These are phyloP conservation scores for Galerina marginata DNA, from an alignment of 768 basidiomycete genomes.

Conservation along the genomic window DNA sequence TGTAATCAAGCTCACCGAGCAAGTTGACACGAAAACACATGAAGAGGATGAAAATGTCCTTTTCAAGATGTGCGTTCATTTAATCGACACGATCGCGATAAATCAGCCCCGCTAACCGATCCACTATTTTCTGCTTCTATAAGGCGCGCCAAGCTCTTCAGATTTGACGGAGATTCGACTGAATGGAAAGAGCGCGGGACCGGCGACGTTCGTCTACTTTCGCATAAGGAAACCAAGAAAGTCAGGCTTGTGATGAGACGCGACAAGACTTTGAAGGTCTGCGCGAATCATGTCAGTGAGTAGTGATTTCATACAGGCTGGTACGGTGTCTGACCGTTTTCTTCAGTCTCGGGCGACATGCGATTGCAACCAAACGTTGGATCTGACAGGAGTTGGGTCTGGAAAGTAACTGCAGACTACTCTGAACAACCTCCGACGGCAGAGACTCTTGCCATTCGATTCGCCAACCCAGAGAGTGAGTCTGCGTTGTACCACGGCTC, in stretches of 20 bases:
- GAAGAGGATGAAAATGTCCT: slow-evolving; percentile 93
- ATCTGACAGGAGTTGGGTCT: slow-evolving; percentile 99
- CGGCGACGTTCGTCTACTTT: slow-evolving; percentile 91
- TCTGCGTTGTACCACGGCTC: slow-evolving; percentile 9
- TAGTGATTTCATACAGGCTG: slow-evolving; percentile 34
- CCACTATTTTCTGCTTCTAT: slow-evolving; percentile 14
- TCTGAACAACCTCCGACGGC: slow-evolving; percentile 88
- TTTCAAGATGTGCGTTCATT: slow-evolving; percentile 89
- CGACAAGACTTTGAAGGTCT: slow-evolving; percentile 99
- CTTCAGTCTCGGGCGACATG: slow-evolving; percentile 86
- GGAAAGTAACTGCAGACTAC: slow-evolving; percentile 96
- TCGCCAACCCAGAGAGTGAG: slow-evolving; percentile 95
- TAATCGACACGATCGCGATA: slow-evolving; percentile 43
- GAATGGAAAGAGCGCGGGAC: slow-evolving; percentile 99
- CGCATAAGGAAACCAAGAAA: slow-evolving; percentile 89
- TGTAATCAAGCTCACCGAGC: slow-evolving; percentile 94
- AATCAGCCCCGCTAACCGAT: slow-evolving; percentile 32
- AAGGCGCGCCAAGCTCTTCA: slow-evolving; percentile 98
- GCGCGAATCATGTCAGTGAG: slow-evolving; percentile 95
- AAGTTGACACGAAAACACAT: slow-evolving; percentile 91
- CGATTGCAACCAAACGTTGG: slow-evolving; percentile 96
- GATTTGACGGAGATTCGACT: slow-evolving; percentile 75
- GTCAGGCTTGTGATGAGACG: slow-evolving; percentile 98
- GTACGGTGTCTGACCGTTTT: not conserved
- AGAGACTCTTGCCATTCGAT: slow-evolving; percentile 97